These are phyloP conservation scores for Rusavskia elegans DNA, from an alignment of 495 filamentous ascomycete genomes.

Conservation along the genomic window DNA sequence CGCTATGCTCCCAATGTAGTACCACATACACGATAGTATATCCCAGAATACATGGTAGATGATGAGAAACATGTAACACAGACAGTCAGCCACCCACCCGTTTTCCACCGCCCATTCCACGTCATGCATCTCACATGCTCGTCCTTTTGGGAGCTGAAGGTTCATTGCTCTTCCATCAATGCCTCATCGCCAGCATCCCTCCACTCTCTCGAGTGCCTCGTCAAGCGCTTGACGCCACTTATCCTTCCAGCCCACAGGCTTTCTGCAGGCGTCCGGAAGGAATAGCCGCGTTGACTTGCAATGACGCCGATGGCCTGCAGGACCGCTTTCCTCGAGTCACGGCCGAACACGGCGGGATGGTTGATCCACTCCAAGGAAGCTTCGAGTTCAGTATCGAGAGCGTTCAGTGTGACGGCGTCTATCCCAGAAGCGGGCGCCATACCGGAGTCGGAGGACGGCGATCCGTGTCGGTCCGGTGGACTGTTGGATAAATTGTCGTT, in stretches of 20 bases:
- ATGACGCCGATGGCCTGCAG: conserved; percentile 94
- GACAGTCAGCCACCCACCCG: background rate
- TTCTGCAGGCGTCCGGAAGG: conserved; percentile 77
- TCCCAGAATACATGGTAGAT: background rate
- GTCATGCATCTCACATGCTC: background rate
- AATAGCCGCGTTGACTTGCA: conserved; percentile 83
- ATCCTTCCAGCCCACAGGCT: conserved; percentile 73
- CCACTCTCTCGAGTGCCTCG: conserved; percentile 71
- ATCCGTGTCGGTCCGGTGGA: conserved; percentile 31
- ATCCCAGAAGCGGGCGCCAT: conserved; percentile 29
- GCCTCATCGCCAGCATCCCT: conserved; percentile 69
- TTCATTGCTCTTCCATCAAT: conserved; percentile 58
- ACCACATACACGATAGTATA: background rate
- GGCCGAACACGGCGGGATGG: conserved; percentile 85
- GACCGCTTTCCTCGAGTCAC: conserved; percentile 92
- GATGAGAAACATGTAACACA: background rate
- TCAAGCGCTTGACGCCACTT: conserved; percentile 56
- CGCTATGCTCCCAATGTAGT: background rate
- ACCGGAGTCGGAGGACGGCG: conserved; percentile 32
- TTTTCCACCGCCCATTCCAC: background rate
- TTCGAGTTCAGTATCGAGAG: conserved; percentile 83
- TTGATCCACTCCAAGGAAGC: conserved; percentile 97
- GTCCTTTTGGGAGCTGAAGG: no score
- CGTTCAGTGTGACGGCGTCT: conserved; percentile 55
- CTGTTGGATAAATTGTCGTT: conserved; percentile 10